Base-by-base conservation (phyloP, 345 rosid genomes). In the Microcos paniculata region DNA sequence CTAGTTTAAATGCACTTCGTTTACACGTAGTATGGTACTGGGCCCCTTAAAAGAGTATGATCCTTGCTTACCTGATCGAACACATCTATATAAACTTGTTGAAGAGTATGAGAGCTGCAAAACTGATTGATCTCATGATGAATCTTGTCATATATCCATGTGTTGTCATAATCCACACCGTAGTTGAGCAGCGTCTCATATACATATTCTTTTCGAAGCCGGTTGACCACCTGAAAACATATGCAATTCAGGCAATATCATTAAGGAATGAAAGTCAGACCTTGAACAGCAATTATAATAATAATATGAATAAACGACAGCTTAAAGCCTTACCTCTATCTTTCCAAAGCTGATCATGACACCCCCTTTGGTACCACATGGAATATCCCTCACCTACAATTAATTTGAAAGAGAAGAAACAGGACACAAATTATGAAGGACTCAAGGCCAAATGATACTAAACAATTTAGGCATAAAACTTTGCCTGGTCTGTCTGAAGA, bases 91-190 rank as follows among this genome's bases (percentile, higher is more conserved):
- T 93, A 95, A 59, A 95, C 99, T 87, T 95, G 97, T 81, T 95
- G 98, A 77, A 95, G 98, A 35, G 88, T 59, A 78, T 93, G 97
- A 16, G 96, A 91, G 87, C 98, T 93, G 83, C 98, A 93, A 84
- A 93, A 93, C 85, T 95, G 99, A 85, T 95, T 95, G 87, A 95
- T 95, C 88, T 95, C 97, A 78, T 95, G 99, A 76, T 95, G 99
- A 79, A 92, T 95, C 89, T 92, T 95, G 88, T 95, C 97, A 68
- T 95, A 95, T 74, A 95, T 92, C 99, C 98, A 95, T 8, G 96
- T 95, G 82, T 95, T 76, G 72, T 95, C 99, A 55, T 95, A 95
- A 42, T 89, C 72, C 76, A 95, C 93, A 9, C 96, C 99, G 70
- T 93, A 95, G 81, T 93, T 90, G 43, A 87, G 84, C 82, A 95